These are phyloP conservation scores for Arctium lappa DNA, from an alignment of 129 eudicot species.

Conservation along the genomic window DNA sequence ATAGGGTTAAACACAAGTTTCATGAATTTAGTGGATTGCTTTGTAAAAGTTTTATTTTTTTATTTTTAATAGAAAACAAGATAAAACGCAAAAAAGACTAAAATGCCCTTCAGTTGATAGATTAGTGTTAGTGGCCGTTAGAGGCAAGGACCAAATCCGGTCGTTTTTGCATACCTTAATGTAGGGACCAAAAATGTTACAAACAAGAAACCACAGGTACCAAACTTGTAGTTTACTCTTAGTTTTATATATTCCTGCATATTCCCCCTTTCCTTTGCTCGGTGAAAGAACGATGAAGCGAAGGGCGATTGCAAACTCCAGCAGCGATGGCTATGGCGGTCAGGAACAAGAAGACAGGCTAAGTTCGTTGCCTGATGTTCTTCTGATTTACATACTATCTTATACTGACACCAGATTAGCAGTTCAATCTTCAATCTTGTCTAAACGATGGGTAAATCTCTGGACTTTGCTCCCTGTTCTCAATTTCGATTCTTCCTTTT, in stretches of 20 bases:
- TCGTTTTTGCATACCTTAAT: too few species aligned
- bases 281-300: conserved; percentile 8
- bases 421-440: conserved; percentile 16
- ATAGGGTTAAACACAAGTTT: too few species aligned
- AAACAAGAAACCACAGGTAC: too few species aligned
- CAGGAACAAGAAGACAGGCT: conserved; percentile 20
- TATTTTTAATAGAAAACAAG: too few species aligned
- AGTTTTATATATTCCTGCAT: not conserved
- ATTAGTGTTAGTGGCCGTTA: too few species aligned
- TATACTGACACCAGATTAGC: conserved; percentile 21
- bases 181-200: too few species aligned
- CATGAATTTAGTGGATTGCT: too few species aligned
- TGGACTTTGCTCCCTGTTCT: conserved; percentile 28
- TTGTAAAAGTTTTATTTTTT: too few species aligned
- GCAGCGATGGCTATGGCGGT: conserved; percentile 10
- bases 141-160: too few species aligned
- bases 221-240: too few species aligned
- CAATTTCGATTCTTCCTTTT: conserved; percentile 15
- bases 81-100: too few species aligned
- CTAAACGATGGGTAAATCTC: conserved; percentile 30
- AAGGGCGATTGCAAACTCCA: not conserved
- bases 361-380: conserved; percentile 22
- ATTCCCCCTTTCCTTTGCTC: not conserved
- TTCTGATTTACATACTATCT: conserved; percentile 17
- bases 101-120: too few species aligned